Evolutionary conservation across 164 flowering plant genomes (phyloP), one percentile per base, ranked within the genome.

Genomic region (Malania oleifera): DNA sequence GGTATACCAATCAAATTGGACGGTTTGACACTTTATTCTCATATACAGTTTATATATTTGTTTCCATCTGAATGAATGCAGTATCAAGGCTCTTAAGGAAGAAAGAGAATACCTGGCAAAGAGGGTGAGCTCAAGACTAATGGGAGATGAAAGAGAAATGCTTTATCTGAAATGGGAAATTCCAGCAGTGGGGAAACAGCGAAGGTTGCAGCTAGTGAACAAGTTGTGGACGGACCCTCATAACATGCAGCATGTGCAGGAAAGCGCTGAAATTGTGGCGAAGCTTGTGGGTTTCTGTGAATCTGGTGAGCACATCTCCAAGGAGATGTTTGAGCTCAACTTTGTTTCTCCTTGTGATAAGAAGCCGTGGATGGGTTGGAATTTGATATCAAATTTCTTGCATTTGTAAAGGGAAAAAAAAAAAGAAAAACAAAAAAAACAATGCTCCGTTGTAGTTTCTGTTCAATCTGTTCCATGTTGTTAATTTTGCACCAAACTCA

Each of bases 331-430:
- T 70, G 73, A 70, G 65, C 89, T 89, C 5, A 86, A 73, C 53
- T 84, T 89, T 57, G 83, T 43, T 8, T 44, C 70, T n/a, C 84
- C 83, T 35, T 65, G 64, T 41, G 91, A 89, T 56, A 84, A 80
- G 70, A 86, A 80, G 69, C 26, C 83, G 41, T 84, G 96, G 96
- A 79, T 82, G 83, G 91, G 92, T 0, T 86, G 96, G 96, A 86
- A 80, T 57, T 60, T 82, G 59, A 81, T 89, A 37, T 86, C 96
- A 39, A 84, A 89, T 57, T 76, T 89, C 23, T 63, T 89, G 47
- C 84, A 84, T 75, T 39, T 86, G 72, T 89, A 71, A 61, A 0
- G 1, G 7, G n/a, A 46, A 12, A n/a, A n/a, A n/a, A n/a, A n/a
- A n/a, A n/a, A n/a, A n/a, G n/a, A n/a, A n/a, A n/a, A n/a, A n/a